Conservation (phyloP, 495 filamentous ascomycete genomes). For the Aspergillus sparsus region DNA sequence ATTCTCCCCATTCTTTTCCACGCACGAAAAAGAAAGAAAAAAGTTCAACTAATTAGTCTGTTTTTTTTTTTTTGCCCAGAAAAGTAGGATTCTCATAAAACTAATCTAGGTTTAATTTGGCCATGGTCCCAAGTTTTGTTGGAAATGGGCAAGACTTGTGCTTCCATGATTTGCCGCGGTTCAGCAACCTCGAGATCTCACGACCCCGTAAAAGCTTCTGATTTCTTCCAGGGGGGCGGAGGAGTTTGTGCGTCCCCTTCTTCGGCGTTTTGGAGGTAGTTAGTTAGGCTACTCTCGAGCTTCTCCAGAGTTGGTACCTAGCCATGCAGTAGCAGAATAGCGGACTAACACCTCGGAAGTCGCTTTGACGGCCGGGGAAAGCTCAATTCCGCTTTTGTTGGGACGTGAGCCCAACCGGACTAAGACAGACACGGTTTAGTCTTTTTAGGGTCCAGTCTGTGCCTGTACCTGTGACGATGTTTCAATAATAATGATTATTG, state of each 20-base stretch:
- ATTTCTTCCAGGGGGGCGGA: not conserved
- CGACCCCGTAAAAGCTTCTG: constrained; percentile 10
- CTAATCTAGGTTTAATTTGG: too few relatives aligned
- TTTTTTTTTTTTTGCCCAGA: too few relatives aligned
- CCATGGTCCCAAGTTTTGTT: not conserved
- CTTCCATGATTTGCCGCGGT: constrained; percentile 15
- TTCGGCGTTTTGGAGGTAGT: too few relatives aligned
- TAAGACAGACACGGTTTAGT: not conserved
- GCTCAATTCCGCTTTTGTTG: constrained; percentile 25
- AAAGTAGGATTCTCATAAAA: too few relatives aligned
- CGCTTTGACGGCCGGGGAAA: constrained; percentile 9
- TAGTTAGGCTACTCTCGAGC: not conserved
- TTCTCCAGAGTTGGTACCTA: not conserved
- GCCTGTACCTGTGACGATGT: not conserved
- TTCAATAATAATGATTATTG: not conserved
- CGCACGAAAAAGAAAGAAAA: too few relatives aligned
- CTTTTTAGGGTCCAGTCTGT: not conserved
- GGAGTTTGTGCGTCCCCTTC: not conserved
- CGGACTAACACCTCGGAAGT: not conserved
- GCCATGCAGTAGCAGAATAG: not conserved
- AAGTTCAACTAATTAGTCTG: too few relatives aligned
- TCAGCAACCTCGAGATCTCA: constrained; percentile 4
- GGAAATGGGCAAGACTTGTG: constrained; percentile 1
- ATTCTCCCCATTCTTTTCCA: too few relatives aligned
- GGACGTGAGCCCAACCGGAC: constrained; percentile 27